Base-by-base conservation (phyloP, 257 asterid genomes). In the Orobanche coerulescens region DNA sequence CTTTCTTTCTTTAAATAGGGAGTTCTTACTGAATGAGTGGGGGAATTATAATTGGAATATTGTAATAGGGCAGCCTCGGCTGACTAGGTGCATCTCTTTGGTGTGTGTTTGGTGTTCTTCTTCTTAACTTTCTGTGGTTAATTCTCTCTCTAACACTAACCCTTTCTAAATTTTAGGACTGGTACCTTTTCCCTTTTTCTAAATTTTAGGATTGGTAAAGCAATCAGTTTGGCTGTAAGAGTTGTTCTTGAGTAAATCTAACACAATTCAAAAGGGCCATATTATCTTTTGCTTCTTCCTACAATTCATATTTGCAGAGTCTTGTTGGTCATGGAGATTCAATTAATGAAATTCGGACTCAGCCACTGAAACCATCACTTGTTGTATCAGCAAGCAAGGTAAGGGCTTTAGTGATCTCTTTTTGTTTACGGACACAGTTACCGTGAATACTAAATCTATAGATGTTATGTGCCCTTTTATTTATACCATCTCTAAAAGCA, bases 261-360 rank as follows among this genome's bases (percentile, higher is more conserved):
- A 12, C 15, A 42, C 22, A 37, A 19, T 52, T 6, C 20, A 16
- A 37, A 20, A 19, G 25, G 36, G 19, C 42, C 51, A 4, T 24
- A 31, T 47, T 48, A 37, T 43, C 22, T 9, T 34, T 43, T 43
- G 16, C 9, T 49, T 12, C 2, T 28, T 62, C 52, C 34, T 63
- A 19, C 53, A 66, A 43, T 30, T 22, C 48, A 5, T 73, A 28
- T 47, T 10, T 74, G 74, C 87, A 93, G 98, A 93, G 97, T 74
- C 84, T 93, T 64, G 94, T 83, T 49, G 98, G 97, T 36, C 97
- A 89, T 65, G 98, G 97, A 65, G 97, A 93, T 76, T 93, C 98
- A 6, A 81, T 92, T 49, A 92, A 92, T 58, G 98, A 92, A 68
- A 84, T 92, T 39, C 84, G 88, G 72, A 88, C 98, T 25, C 98